These are phyloP conservation scores for Podosphaera aphanis DNA, from an alignment of 2,329 filamentous ascomycete genomes.

Conservation along the genomic window DNA sequence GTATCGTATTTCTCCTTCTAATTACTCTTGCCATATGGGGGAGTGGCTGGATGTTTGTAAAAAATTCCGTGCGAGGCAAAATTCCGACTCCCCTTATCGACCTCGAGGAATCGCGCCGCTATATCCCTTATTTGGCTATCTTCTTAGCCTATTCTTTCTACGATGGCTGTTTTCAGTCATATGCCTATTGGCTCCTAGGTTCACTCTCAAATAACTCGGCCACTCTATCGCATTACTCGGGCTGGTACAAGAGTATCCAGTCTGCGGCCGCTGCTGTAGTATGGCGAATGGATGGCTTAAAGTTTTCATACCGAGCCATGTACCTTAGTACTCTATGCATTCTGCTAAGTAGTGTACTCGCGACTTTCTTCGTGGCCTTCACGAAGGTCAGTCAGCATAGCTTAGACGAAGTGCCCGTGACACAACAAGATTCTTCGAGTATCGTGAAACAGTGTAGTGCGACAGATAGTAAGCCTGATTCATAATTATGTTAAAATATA, in stretches of 20 bases:
- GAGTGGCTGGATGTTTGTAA: slow-evolving; percentile 58
- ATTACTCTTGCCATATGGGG: slow-evolving; percentile 65
- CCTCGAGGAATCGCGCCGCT: slow-evolving; percentile 24
- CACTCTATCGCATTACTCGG: slow-evolving; percentile 76
- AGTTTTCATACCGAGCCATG: slow-evolving; percentile 42
- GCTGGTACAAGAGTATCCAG: slow-evolving; percentile 77
- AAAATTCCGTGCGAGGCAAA: slow-evolving; percentile 26
- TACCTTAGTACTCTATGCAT: slow-evolving; percentile 60
- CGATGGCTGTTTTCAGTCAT: slow-evolving; percentile 77
- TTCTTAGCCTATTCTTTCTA: slow-evolving; percentile 83
- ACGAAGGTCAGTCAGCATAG: slow-evolving; percentile 1
- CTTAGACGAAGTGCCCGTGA: slow-evolving; percentile 1
- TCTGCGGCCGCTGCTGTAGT: slow-evolving; percentile 64
- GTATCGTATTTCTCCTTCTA: slow-evolving; percentile 35
- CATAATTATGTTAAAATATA: no score
- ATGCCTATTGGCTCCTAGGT: slow-evolving; percentile 81
- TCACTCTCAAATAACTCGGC: slow-evolving; percentile 78
- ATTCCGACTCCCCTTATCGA: slow-evolving; percentile 20
- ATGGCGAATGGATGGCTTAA: slow-evolving; percentile 42
- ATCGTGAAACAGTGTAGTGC: no score
- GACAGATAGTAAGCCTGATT: no score
- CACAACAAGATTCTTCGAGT: no score
- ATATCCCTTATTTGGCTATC: slow-evolving; percentile 23
- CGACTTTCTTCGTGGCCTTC: slow-evolving; percentile 2
- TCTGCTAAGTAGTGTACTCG: slow-evolving; percentile 21